phyloP scores from a whole-genome alignment of 306 rosid species.

The Arachis stenosperma region DNA sequence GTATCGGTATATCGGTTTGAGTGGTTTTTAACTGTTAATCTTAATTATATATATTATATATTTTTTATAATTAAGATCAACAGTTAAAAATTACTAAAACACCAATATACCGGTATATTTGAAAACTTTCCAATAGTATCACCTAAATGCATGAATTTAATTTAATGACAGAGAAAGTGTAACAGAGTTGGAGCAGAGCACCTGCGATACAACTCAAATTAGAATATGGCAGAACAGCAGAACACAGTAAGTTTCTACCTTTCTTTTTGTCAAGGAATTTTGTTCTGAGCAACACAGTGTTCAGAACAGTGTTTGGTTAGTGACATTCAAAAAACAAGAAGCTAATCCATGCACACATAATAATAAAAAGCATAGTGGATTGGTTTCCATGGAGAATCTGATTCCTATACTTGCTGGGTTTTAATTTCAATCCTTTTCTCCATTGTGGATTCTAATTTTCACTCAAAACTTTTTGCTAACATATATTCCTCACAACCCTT shows the following conservation, averaged over 20 bases:
- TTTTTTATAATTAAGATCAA: too few relatives aligned
- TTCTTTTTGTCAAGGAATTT: conserved; percentile 36
- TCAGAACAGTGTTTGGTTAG: conserved; percentile 14
- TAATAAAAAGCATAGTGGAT: neutral
- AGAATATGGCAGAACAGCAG: neutral
- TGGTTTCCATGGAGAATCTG: conserved; percentile 40
- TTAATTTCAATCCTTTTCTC: conserved; percentile 16
- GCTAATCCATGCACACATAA: neutral
- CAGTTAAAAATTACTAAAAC: too few relatives aligned
- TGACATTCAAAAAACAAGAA: neutral
- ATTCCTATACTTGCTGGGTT: conserved; percentile 32
- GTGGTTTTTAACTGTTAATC: too few relatives aligned
- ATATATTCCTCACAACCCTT: conserved; percentile 35
- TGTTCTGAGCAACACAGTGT: conserved; percentile 34
- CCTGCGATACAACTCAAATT: conserved; percentile 23
- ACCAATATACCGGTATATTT: too few relatives aligned
- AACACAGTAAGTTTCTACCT: conserved; percentile 21
- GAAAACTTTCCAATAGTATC: too few relatives aligned
- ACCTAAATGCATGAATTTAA: neutral
- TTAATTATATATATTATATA: too few relatives aligned
- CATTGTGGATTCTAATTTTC: conserved; percentile 45
- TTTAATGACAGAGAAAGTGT: too few relatives aligned
- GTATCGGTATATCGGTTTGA: too few relatives aligned
- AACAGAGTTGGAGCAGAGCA: conserved; percentile 30
- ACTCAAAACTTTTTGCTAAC: conserved; percentile 30